These are phyloP conservation scores for Lachnellula cervina DNA, from an alignment of 2,329 filamentous ascomycete genomes.

Conservation along the genomic window DNA sequence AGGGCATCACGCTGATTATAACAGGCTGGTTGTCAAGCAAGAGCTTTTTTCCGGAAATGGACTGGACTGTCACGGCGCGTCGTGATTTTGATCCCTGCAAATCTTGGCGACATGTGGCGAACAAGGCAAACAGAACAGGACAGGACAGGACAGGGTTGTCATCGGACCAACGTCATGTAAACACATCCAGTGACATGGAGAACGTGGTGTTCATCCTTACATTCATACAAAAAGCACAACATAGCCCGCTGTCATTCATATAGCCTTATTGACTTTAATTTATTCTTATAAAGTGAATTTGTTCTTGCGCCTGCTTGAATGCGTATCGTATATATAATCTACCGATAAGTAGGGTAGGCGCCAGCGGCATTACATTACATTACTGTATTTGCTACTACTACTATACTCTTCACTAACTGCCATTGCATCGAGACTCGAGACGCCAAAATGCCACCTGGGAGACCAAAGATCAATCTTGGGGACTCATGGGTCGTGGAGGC, in stretches of 20 bases:
- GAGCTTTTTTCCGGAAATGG: slow-evolving; percentile 8
- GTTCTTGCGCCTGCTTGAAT: background rate
- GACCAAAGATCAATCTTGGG: slow-evolving; percentile 20
- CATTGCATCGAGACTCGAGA: background rate
- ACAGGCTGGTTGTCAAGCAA: background rate
- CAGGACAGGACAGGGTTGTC: background rate
- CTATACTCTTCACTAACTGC: background rate
- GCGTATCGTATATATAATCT: no score
- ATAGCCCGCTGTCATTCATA: background rate
- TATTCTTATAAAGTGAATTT: background rate
- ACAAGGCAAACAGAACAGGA: slow-evolving; percentile 3
- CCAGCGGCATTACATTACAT: background rate
- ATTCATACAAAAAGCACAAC: background rate
- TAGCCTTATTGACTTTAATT: background rate
- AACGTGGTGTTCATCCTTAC: background rate
- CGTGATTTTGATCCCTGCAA: slow-evolving; percentile 14
- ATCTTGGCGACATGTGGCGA: background rate
- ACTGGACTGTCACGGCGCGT: slow-evolving; percentile 1
- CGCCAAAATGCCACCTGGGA: slow-evolving; percentile 18
- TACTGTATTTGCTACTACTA: background rate
- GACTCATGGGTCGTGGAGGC: slow-evolving; percentile 32
- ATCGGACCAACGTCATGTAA: slow-evolving; percentile 22
- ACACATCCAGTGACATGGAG: slow-evolving; percentile 1
- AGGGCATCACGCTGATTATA: slow-evolving; percentile 26
- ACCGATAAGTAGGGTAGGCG: background rate